Conservation (phyloP, 768 basidiomycete species). For the Paxillus ammoniavirescens region DNA sequence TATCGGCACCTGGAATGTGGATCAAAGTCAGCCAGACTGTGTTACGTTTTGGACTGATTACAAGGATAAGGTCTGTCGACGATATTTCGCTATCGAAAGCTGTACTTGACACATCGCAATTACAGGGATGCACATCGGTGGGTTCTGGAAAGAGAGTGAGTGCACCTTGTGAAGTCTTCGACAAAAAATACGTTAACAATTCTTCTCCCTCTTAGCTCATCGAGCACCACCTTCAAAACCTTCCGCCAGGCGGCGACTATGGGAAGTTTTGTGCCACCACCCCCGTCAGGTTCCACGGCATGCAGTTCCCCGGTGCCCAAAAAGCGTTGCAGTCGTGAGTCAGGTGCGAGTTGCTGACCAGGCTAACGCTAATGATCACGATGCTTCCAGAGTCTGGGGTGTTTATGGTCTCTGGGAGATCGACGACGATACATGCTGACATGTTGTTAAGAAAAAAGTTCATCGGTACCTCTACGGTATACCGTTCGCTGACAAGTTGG, state of each 20-base stretch:
- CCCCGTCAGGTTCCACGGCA: constrained; percentile 20
- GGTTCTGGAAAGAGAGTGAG: constrained; percentile 27
- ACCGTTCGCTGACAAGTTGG: too few relatives aligned
- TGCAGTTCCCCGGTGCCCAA: constrained; percentile 27
- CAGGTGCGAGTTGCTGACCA: too few relatives aligned
- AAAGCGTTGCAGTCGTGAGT: background rate
- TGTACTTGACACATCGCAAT: background rate
- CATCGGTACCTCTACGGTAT: too few relatives aligned
- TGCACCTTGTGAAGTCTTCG: background rate
- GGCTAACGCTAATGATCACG: too few relatives aligned
- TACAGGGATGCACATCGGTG: constrained; percentile 25
- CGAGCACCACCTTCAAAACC: constrained; percentile 27
- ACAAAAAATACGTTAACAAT: background rate
- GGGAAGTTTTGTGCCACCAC: constrained; percentile 34
- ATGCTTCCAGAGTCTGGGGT: too few relatives aligned
- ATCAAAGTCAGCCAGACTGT: too few relatives aligned
- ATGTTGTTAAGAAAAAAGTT: too few relatives aligned
- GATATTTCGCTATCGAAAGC: constrained; percentile 3
- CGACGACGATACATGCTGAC: too few relatives aligned
- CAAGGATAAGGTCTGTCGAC: constrained; percentile 2
- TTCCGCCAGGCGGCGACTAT: constrained; percentile 29
- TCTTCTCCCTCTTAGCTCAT: constrained; percentile 19
- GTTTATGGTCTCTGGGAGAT: too few relatives aligned
- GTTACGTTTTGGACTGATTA: constrained; percentile 22
- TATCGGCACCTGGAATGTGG: too few relatives aligned